Evolutionary conservation across 352 stramenopile species (phyloP), one percentile per base, ranked within the genome.

Genomic region (Globisporangium mamillatum): DNA sequence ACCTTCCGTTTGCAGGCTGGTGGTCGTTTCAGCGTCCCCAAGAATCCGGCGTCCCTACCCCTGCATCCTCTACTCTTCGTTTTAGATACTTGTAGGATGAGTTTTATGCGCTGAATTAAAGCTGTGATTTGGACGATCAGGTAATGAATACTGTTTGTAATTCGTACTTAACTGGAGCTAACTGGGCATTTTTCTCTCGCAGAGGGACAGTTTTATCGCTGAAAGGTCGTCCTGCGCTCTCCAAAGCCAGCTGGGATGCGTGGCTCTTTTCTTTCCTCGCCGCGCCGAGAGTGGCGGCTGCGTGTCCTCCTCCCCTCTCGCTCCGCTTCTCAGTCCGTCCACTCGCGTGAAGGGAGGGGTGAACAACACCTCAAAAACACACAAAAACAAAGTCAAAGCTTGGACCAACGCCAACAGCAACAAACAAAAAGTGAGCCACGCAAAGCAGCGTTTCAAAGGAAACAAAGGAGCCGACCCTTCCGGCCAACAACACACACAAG

Each of bases 301-400:
- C 27, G 27, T 59, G 53, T 62, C 56, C 56, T 62, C 56, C 56
- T 62, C 56, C n/a, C 29, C 55, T 46, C 56, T 62, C 56, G 32
- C 56, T 29, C 56, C 32, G 2, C 55, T 44, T 29, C 36, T 20
- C 7, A 46, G 20, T 56, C 56, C 56, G 56, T 62, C 56, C 56
- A 52, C 44, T 52, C 44, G 44, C 5, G 44, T 52, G 44, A 52
- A 52, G 18, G 18, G 18, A 52, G 44, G 44, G 44, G 44, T n/a
- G 18, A 20, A 52, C n/a, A 50, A 10, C 41, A 50, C 4, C 14
- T 48, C 54, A 46, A 24, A n/a, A 36, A 18, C 54, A 32, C 54
- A 41, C 27, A 29, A 8, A 18, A 25, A 29, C 2, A 18, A 20
- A 25, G 6, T 3, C 25, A 25, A 25, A 48, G 38, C 38, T 16